These are phyloP conservation scores for Euptelea pleiosperma DNA, from an alignment of 164 flowering plant species.

Conservation along the genomic window DNA sequence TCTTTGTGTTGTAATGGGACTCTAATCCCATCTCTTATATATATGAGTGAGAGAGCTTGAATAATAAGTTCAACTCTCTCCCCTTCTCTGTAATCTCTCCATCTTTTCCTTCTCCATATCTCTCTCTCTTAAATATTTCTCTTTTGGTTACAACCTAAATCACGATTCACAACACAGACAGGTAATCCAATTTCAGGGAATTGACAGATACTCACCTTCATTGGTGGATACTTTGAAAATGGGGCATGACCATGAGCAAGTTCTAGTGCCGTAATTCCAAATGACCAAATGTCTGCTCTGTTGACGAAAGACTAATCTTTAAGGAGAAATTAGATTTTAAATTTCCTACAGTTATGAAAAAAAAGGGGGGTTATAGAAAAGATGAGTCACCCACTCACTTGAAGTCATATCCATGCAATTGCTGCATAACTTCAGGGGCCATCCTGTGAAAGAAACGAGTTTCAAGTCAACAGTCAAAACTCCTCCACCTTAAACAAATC, in stretches of 20 bases:
- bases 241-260: conserved; percentile 99
- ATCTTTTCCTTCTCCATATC: too few relatives aligned
- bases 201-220: conserved; percentile 59
- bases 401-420: conserved; percentile 91
- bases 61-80: too few relatives aligned
- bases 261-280: conserved; percentile 97
- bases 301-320: conserved; percentile 24
- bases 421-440: conserved; percentile 99
- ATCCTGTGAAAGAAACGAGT: conserved; percentile 51
- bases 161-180: too few relatives aligned
- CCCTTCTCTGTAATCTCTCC: too few relatives aligned
- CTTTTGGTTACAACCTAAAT: too few relatives aligned
- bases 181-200: neutral
- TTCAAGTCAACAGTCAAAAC: conserved; percentile 7
- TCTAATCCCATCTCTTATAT: too few relatives aligned
- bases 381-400: conserved; percentile 54
- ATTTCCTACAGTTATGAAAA: neutral
- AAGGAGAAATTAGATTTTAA: conserved; percentile 1
- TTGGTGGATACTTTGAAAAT: conserved; percentile 98
- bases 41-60: too few relatives aligned
- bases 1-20: too few relatives aligned
- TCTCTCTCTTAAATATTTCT: too few relatives aligned
- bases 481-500: neutral
- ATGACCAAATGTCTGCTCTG: conserved; percentile 99
- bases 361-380: neutral